Evolutionary conservation across 1,139 yeast species (phyloP).

Genomic region (Yamadazyma buinensis): DNA sequence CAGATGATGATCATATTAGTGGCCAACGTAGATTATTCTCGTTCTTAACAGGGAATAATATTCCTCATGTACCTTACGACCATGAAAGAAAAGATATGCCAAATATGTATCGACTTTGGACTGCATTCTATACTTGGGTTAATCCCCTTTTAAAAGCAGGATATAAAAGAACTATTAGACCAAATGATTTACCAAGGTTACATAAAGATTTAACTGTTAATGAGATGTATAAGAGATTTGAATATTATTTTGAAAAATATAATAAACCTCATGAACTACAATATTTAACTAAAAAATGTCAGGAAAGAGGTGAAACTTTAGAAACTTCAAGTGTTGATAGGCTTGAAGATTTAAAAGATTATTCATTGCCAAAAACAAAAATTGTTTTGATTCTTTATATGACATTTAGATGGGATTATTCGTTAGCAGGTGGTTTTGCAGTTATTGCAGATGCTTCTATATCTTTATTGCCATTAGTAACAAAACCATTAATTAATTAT

Average conservation of each 20-base stretch:
- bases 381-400: conserved; percentile 17
- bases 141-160: conserved; percentile 57
- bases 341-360: conserved; percentile 8
- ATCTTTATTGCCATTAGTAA: conserved; percentile 27
- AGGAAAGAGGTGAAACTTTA: conserved; percentile 14
- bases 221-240: conserved; percentile 27
- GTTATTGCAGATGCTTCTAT: conserved; percentile 18
- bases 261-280: conserved; percentile 23
- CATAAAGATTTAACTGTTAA: conserved; percentile 55
- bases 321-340: conserved; percentile 16
- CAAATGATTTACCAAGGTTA: conserved; percentile 57
- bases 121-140: conserved; percentile 55
- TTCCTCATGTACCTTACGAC: conserved; percentile 51
- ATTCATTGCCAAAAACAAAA: conserved; percentile 7
- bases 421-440: conserved; percentile 20
- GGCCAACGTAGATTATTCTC: conserved; percentile 18
- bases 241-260: conserved; percentile 32
- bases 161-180: conserved; percentile 61
- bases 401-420: conserved; percentile 28
- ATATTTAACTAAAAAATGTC: conserved; percentile 22
- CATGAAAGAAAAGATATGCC: conserved; percentile 42
- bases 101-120: conserved; percentile 25
- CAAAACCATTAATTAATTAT: conserved; percentile 25
- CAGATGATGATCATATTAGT: conserved; percentile 1
- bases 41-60: conserved; percentile 18